A percentile compares a stretch with the other conserved stretches of the same genome.
Conservation (phyloP, 352 stramenopile genomes). For the Pythium aristosporum region DNA sequence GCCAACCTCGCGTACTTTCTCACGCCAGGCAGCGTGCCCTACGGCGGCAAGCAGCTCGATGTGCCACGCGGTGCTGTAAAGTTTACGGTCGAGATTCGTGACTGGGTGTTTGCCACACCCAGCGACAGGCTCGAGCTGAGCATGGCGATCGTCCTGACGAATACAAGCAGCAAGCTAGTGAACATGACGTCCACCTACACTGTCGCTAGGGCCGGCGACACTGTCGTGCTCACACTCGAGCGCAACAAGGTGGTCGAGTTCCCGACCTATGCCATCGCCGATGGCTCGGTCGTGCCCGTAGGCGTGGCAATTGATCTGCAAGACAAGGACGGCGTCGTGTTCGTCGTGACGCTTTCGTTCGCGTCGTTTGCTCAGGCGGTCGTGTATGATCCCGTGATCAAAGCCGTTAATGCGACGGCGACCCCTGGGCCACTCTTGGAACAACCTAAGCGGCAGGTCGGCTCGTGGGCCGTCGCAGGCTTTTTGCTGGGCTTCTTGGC, state of each 20-base stretch:
- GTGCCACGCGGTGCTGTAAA: background rate
- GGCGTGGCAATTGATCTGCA: background rate
- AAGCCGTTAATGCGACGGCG: background rate
- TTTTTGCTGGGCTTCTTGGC: slow-evolving; percentile 14
- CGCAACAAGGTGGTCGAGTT: background rate
- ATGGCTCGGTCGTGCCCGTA: background rate
- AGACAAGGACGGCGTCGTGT: background rate
- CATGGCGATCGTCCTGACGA: background rate
- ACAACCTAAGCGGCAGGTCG: background rate
- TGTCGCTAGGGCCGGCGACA: background rate
- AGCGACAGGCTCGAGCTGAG: slow-evolving; percentile 3
- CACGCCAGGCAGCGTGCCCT: background rate
- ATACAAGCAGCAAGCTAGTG: background rate
- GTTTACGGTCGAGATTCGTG: background rate
- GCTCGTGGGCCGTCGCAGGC: slow-evolving; percentile 8
- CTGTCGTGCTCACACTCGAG: background rate
- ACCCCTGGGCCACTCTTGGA: background rate
- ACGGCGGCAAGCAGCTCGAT: background rate
- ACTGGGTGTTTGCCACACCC: background rate
- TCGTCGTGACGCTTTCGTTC: slow-evolving; percentile 7
- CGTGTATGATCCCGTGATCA: slow-evolving; percentile 10
- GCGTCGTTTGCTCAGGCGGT: slow-evolving; percentile 3
- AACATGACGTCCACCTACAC: background rate
- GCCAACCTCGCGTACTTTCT: background rate
- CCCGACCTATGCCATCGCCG: background rate